Base-by-base conservation (phyloP, 441 rosid genomes). In the Eutrema salsugineum region DNA sequence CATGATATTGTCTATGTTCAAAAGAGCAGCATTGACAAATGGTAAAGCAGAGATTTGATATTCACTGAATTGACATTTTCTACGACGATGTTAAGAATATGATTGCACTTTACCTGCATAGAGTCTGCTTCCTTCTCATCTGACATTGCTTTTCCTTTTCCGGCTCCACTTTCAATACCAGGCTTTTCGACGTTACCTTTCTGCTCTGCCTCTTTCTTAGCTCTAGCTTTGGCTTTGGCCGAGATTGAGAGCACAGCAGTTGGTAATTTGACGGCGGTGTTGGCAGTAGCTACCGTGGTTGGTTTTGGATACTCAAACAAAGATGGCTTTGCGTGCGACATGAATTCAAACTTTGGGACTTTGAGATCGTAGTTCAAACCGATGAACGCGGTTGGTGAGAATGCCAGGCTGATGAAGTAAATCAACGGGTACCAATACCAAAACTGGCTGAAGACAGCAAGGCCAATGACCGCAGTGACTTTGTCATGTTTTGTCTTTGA, bases 341-440 rank as follows among this genome's bases (percentile, higher is more conserved):
- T 70, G 79, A 93, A 91, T 68, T 91, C 97, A 54, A 93, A 93
- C 77, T 70, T 88, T 15, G 98, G 98, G 73, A 88, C 98, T 78
- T 93, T 88, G 54, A 93, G 75, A 80, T 91, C 94, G 44, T 88
- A 88, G 83, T 89, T 93, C 68, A 93, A 86, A 24, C 98, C 97
- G 51, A 93, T 85, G 56, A 93, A 82, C 9, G 98, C 98, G 3
- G 98, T 89, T 43, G 98, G 96, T 36, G 98, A 93, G 82, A 93
- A 91, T 0, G 98, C 67, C 77, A 93, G 75, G 83, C 94, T 93
- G 36, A 91, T 68, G 80, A 91, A 93, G 69, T 91, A 91, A 36
- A 91, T 91, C n/a, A 93, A 88, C 49, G 98, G 98, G 77, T 91
- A 84, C 98, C 98, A 93, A 59, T 93, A 93, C 98, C 98, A 91